phyloP scores from a whole-genome alignment of 805 yeast genomes.

The Teunomyces funiuensis region DNA sequence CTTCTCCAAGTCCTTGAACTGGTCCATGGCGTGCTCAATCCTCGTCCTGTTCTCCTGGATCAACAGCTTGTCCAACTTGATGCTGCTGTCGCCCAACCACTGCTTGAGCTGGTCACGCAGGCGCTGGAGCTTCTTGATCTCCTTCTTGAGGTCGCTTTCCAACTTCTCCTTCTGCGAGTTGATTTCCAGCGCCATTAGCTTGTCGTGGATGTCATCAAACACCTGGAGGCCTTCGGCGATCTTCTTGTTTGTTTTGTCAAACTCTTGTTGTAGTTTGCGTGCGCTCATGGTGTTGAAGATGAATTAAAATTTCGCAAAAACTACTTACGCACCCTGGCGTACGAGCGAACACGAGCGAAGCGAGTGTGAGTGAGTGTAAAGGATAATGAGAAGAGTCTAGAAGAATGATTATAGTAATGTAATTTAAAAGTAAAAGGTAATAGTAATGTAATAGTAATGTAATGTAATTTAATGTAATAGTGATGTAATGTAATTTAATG shows the following conservation, averaged over 20 bases:
- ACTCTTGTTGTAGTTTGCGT: constrained; percentile 60
- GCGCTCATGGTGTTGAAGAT: constrained; percentile 33
- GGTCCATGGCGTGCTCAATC: constrained; percentile 91
- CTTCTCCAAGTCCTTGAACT: constrained; percentile 92
- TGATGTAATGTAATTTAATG: no score
- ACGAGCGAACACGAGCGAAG: not conserved
- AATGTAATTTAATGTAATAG: no score
- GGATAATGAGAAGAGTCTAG: no score
- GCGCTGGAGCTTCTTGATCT: constrained; percentile 90
- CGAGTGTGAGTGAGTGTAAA: no score
- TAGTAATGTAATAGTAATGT: no score
- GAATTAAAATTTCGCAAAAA: not conserved
- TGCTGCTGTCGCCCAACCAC: constrained; percentile 90
- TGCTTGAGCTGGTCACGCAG: constrained; percentile 92
- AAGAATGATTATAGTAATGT: no score
- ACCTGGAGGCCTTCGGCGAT: constrained; percentile 87
- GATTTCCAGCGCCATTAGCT: constrained; percentile 76
- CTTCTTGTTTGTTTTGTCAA: constrained; percentile 88
- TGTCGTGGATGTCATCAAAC: constrained; percentile 84
- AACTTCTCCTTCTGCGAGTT: constrained; percentile 90
- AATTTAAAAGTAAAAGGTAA: no score
- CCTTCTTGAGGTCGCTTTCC: constrained; percentile 89
- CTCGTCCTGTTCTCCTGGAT: constrained; percentile 62
- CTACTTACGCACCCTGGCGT: not conserved
- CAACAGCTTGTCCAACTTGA: constrained; percentile 61